A percentile compares a stretch with the other conserved stretches of the same genome.
These are phyloP conservation scores for Lentithecium fluviatile DNA, from an alignment of 495 filamentous ascomycete species.

Conservation along the genomic window DNA sequence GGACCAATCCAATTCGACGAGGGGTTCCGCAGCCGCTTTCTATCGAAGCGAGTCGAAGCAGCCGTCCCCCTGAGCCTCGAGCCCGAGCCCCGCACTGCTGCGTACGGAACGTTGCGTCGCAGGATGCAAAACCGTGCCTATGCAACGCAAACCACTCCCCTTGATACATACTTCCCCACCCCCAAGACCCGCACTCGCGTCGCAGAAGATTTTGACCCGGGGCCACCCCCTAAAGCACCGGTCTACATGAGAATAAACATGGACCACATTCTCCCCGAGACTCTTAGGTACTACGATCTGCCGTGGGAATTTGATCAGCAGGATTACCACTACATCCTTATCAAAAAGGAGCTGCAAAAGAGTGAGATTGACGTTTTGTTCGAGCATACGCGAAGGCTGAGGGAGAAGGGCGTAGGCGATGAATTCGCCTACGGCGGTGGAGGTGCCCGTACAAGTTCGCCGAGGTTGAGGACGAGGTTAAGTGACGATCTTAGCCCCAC, in stretches of 20 bases:
- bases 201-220: neutral
- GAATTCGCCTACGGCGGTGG: neutral
- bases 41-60: no score
- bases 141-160: no score
- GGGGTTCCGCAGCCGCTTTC: neutral
- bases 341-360: neutral
- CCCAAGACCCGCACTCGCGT: no score
- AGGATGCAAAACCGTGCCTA: no score
- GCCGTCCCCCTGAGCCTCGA: no score
- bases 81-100: no score
- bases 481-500: no score
- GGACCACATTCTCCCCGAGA: slow-evolving; percentile 1
- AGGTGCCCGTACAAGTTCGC: neutral
- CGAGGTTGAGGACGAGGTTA: neutral
- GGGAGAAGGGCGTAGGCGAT: neutral
- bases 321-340: slow-evolving; percentile 17
- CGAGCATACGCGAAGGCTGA: slow-evolving; percentile 22
- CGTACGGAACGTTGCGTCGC: no score
- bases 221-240: neutral
- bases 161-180: no score
- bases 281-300: slow-evolving; percentile 11
- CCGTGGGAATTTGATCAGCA: slow-evolving; percentile 27
- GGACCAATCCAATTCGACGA: neutral
- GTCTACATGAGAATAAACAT: neutral
- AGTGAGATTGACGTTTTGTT: slow-evolving; percentile 9